Base-by-base conservation (phyloP, 768 basidiomycete genomes). In the Xanthoconium stramineum region DNA sequence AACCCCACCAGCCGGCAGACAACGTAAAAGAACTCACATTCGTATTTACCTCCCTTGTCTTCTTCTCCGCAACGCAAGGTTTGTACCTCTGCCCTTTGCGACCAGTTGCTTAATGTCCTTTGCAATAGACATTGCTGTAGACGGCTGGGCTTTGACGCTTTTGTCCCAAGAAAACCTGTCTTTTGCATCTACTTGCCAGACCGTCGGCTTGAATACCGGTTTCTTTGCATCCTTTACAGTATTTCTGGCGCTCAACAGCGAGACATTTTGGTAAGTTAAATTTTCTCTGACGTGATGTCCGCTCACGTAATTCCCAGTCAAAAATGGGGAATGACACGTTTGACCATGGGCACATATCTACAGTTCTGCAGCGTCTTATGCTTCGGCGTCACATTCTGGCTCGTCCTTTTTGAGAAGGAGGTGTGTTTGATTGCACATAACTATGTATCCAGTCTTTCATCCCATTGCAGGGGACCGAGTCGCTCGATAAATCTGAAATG, bases 31-130 rank as follows among this genome's bases (percentile, higher is more conserved):
- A 88, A 61, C 75, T 99, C 42, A 96, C 96, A 5, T 74, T 81
- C 47, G 75, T 94, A 20, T 99, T 98, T 69, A 91, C 94, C 2
- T 80, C 85, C 32, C 83, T 99, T 38, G 95, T 99, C 35, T 82
- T 94, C 62, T 90, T 98, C 65, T 94, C 97, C 17, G 97, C 97
- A 8, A 99, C 97, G 0, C 97, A 99, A 84, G 94, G 94, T 89
- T 58, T 48, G 79, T 62, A 33, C 44, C 11, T 49, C n/a, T 42
- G 28, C 11, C 8, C 39, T 5, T 38, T 36, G 29, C 38, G 35
- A 45, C 53, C 1, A 17, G 30, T 29, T 50, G 33, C 51, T 61
- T 73, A 47, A 1, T 1, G 8, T 30, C 17, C 44, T 56, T 30
- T 37, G 40, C 37, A 53, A 30, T 63, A 96, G 95, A 98, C 71